These are phyloP conservation scores for Termitomyces sp. DNA, from an alignment of 768 basidiomycete species.

Conservation along the genomic window DNA sequence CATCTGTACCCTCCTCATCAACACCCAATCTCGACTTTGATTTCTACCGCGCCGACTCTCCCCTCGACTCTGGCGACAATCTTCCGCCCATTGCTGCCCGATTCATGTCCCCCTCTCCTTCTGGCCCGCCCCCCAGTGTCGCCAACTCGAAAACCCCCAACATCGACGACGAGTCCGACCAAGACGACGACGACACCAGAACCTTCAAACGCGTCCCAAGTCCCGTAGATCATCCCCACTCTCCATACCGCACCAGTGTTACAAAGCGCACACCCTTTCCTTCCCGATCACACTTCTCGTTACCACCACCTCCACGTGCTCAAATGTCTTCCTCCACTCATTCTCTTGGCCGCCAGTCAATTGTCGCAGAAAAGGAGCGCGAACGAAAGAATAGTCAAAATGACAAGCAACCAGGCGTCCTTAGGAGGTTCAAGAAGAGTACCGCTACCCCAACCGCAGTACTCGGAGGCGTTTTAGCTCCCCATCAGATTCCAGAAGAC, in stretches of 20 bases:
- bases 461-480: conserved; percentile 56
- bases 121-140: conserved; percentile 24
- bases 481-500: conserved; percentile 85
- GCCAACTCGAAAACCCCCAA: conserved; percentile 51
- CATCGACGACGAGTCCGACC: conserved; percentile 67
- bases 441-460: conserved; percentile 45
- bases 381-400: conserved; percentile 52
- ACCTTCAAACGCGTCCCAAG: conserved; percentile 29
- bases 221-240: conserved; percentile 59
- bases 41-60: conserved; percentile 68
- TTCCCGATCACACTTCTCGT: conserved; percentile 73
- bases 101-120: conserved; percentile 78
- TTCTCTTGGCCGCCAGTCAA: conserved; percentile 71
- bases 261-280: conserved; percentile 59
- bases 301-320: conserved; percentile 63
- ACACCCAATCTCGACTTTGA: conserved; percentile 65
- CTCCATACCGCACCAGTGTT: conserved; percentile 63
- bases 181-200: conserved; percentile 72
- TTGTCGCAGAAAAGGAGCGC: conserved; percentile 40
- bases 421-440: conserved; percentile 70
- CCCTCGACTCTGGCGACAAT: conserved; percentile 66
- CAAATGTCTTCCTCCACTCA: conserved; percentile 62
- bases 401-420: conserved; percentile 45
- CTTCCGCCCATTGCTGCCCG: conserved; percentile 88
- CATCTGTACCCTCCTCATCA: conserved; percentile 48